These are phyloP conservation scores for Ganoderma boninense DNA, from an alignment of 1,284 basidiomycete species.

Conservation along the genomic window DNA sequence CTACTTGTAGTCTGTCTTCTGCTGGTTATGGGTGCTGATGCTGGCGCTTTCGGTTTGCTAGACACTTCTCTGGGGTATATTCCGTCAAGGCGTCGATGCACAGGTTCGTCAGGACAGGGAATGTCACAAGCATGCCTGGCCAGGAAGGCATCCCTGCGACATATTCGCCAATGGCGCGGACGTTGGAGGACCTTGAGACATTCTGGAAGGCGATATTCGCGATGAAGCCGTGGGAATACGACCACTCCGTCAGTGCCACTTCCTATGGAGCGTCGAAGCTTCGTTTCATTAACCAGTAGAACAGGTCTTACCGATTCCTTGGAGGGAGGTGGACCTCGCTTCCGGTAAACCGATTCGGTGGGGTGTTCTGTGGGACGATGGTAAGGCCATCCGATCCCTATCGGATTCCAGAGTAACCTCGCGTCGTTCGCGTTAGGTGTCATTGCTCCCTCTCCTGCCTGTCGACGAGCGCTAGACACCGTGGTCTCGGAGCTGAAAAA, in stretches of 20 bases:
- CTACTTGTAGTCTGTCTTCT: neutral
- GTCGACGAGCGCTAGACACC: conserved; percentile 60
- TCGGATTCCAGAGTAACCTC: neutral
- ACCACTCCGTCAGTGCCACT: conserved; percentile 55
- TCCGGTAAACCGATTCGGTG: conserved; percentile 50
- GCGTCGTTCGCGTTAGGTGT: conserved; percentile 41
- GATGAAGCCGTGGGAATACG: conserved; percentile 69
- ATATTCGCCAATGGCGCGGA: conserved; percentile 45
- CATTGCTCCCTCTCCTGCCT: conserved; percentile 66
- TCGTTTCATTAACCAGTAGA: neutral
- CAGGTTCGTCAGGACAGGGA: conserved; percentile 60
- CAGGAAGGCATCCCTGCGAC: conserved; percentile 52
- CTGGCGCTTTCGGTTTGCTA: conserved; percentile 13
- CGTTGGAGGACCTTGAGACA: conserved; percentile 42
- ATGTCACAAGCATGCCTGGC: conserved; percentile 59
- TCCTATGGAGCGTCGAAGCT: neutral
- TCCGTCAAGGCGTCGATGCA: conserved; percentile 47
- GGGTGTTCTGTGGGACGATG: conserved; percentile 66
- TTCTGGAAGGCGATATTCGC: conserved; percentile 55
- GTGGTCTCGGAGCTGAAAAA: conserved; percentile 55
- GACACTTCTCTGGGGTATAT: conserved; percentile 43
- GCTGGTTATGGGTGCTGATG: neutral
- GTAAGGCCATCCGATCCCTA: conserved; percentile 34
- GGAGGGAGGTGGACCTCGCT: conserved; percentile 55
- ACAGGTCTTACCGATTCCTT: conserved; percentile 63